A percentile compares a stretch with the other conserved stretches of the same genome.
phyloP scores from a whole-genome alignment of 2,329 filamentous ascomycete species.

The Cordyceps fumosorosea region DNA sequence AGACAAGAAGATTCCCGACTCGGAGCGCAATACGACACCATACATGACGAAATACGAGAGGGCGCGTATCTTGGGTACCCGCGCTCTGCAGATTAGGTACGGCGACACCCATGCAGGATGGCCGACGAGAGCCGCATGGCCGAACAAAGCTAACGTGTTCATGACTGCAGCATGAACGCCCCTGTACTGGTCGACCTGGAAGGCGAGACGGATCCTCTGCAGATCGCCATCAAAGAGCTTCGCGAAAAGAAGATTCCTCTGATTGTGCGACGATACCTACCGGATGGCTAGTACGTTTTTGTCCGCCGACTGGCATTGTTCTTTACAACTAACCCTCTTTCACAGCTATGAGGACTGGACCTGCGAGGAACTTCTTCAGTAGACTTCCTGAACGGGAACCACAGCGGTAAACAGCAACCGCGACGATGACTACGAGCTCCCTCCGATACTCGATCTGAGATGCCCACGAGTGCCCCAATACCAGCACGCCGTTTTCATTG shows the following conservation, averaged over 20 bases:
- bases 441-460: neutral
- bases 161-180: conserved; percentile 74
- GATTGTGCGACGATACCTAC: conserved; percentile 90
- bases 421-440: neutral
- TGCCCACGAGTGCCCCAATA: neutral
- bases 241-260: conserved; percentile 98
- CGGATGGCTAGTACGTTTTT: conserved; percentile 79
- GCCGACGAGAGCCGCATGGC: neutral
- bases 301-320: neutral
- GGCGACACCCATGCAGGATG: conserved; percentile 20
- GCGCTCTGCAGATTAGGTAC: conserved; percentile 92
- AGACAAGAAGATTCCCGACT: conserved; percentile 85
- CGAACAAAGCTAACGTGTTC: conserved; percentile 17
- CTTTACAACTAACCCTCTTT: conserved; percentile 15
- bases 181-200: conserved; percentile 94
- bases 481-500: neutral
- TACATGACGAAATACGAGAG: conserved; percentile 99
- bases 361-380: conserved; percentile 83
- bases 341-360: conserved; percentile 98
- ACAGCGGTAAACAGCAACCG: neutral
- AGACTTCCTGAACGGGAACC: conserved; percentile 19
- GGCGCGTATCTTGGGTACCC: conserved; percentile 85
- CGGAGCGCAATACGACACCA: conserved; percentile 84
- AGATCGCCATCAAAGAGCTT: conserved; percentile 96
- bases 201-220: conserved; percentile 93